These are phyloP conservation scores for Metschnikowia koreensis DNA, from an alignment of 805 yeast genomes.

Conservation along the genomic window DNA sequence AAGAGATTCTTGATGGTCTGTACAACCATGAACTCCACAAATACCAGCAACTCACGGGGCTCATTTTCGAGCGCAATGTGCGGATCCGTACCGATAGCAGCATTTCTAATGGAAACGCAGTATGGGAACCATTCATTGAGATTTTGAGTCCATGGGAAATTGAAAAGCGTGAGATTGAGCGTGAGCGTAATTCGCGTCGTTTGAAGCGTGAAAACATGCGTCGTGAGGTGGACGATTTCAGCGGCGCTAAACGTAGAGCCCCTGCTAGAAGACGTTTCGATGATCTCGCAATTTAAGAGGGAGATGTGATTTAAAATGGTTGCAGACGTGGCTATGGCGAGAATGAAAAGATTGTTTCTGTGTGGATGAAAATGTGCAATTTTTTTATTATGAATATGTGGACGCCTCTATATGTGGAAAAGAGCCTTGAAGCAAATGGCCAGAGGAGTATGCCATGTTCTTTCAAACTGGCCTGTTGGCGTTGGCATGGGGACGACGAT, in stretches of 20 bases:
- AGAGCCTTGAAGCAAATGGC: no score
- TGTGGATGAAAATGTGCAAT: no score
- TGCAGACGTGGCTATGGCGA: no score
- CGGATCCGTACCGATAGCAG: slow-evolving; percentile 56
- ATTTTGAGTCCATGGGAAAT: slow-evolving; percentile 87
- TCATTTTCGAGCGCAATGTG: slow-evolving; percentile 43
- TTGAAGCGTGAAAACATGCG: slow-evolving; percentile 88
- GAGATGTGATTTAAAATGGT: no score
- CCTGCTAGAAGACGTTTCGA: slow-evolving; percentile 50
- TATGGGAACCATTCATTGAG: slow-evolving; percentile 88
- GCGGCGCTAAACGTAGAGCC: slow-evolving; percentile 35
- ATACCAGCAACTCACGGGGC: slow-evolving; percentile 41
- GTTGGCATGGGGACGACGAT: no score
- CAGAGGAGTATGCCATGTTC: no score
- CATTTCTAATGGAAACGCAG: slow-evolving; percentile 71
- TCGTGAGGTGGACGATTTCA: slow-evolving; percentile 48
- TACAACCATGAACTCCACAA: slow-evolving; percentile 43
- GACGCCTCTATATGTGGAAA: no score
- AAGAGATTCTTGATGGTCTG: slow-evolving; percentile 69
- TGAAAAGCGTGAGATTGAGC: slow-evolving; percentile 91
- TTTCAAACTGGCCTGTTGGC: no score
- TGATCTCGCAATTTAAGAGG: slow-evolving; percentile 39
- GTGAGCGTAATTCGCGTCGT: slow-evolving; percentile 87
- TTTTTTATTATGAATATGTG: no score
- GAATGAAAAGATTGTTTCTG: no score